A percentile compares a stretch with the other conserved stretches of the same genome.
phyloP scores from a whole-genome alignment of 2,329 filamentous ascomycete genomes.

The Dryadomyces sulphureus region DNA sequence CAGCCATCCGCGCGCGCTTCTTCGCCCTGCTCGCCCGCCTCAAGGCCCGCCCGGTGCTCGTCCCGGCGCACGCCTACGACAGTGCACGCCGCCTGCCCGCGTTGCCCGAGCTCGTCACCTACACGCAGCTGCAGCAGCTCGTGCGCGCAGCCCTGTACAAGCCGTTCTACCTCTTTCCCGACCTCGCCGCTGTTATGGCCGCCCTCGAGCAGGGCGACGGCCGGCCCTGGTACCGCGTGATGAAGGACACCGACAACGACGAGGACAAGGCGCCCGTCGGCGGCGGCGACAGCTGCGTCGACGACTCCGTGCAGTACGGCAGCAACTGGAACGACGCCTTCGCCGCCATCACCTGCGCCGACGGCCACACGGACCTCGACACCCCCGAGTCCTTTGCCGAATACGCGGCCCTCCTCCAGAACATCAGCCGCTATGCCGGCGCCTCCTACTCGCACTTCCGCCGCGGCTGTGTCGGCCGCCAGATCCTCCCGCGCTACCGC shows the following conservation, averaged over 20 bases:
- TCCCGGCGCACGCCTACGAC: conserved; percentile 17
- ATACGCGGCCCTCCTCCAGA: conserved; percentile 19
- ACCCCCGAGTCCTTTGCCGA: conserved; percentile 21
- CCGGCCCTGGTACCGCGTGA: conserved; percentile 24
- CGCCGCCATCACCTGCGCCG: conserved; percentile 29
- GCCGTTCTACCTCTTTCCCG: conserved; percentile 25
- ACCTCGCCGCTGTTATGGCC: conserved; percentile 26
- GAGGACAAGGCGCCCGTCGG: background rate
- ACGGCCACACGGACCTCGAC: conserved; percentile 18
- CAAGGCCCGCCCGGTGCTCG: conserved; percentile 24
- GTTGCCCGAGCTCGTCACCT: conserved; percentile 33
- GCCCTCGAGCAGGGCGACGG: conserved; percentile 29
- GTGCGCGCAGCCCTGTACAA: conserved; percentile 28
- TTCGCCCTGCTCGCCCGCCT: conserved; percentile 24
- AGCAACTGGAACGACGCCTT: conserved; percentile 24
- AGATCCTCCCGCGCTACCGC: conserved; percentile 21
- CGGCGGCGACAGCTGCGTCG: conserved; percentile 11
- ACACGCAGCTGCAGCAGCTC: conserved; percentile 28
- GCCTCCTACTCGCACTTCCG: conserved; percentile 26
- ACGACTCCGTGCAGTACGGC: conserved; percentile 7
- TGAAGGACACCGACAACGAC: conserved; percentile 10
- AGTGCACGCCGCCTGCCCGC: conserved; percentile 16
- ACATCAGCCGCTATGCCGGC: conserved; percentile 26
- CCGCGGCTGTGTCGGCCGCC: conserved; percentile 23
- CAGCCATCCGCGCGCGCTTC: conserved; percentile 23